These are phyloP conservation scores for Elaeagnus macrophylla DNA, from an alignment of 306 rosid species.

Conservation along the genomic window DNA sequence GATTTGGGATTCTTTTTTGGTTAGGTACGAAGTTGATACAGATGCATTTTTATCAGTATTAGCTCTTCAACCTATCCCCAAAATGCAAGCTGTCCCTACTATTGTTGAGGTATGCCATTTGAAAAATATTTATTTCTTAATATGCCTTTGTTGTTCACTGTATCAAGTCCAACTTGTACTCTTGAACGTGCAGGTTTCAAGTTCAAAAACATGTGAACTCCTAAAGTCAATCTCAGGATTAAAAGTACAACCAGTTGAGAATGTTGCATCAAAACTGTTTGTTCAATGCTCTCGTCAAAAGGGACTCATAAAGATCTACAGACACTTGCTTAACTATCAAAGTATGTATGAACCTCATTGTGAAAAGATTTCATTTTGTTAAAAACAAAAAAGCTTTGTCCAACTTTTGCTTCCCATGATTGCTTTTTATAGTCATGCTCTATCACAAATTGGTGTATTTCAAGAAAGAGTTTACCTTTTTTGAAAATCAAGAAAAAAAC, in stretches of 20 bases:
- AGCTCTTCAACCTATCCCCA: conserved; percentile 88
- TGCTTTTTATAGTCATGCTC: too few relatives aligned
- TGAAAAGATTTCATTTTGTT: not conserved
- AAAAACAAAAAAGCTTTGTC: too few relatives aligned
- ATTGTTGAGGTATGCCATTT: conserved; percentile 71
- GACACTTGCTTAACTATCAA: conserved; percentile 86
- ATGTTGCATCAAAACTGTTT: conserved; percentile 85
- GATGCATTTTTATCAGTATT: conserved; percentile 94
- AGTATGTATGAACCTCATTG: conserved; percentile 33
- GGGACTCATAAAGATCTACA: conserved; percentile 91
- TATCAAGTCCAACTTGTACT: conserved; percentile 18
- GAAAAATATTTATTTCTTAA: conserved; percentile 7
- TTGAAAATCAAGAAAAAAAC: too few relatives aligned
- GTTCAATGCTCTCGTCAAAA: conserved; percentile 99
- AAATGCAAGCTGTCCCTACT: conserved; percentile 74
- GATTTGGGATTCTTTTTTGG: conserved; percentile 30
- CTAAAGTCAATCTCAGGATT: conserved; percentile 73
- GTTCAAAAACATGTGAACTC: conserved; percentile 77
- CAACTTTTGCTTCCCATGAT: too few relatives aligned
- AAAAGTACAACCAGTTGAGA: conserved; percentile 86
- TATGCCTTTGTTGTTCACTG: conserved; percentile 2
- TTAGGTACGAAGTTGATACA: conserved; percentile 93
- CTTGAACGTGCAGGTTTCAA: conserved; percentile 65
- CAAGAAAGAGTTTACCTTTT: too few relatives aligned
- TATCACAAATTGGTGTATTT: too few relatives aligned